Percentiles rank a stretch among this genome's conserved stretches.
Evolutionary conservation across 2,329 filamentous ascomycete species (phyloP).

Genomic region (Akanthomyces lecanii): DNA sequence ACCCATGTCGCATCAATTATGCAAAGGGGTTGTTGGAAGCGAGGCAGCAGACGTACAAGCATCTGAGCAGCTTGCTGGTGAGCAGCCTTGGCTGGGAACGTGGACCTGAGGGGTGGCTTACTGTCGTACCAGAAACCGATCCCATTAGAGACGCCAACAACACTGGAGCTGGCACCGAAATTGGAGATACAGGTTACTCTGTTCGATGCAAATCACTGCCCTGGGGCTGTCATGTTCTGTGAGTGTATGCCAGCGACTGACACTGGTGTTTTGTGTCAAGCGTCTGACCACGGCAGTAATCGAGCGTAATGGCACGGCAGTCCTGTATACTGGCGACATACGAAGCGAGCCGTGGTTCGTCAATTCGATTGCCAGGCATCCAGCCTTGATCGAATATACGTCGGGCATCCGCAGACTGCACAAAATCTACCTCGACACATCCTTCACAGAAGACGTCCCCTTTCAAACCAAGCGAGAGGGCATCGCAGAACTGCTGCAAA

Average conservation of each 20-base stretch:
- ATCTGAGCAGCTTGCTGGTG: slow-evolving; percentile 66
- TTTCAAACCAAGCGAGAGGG: slow-evolving; percentile 69
- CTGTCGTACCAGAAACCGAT: slow-evolving; percentile 59
- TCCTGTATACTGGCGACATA: slow-evolving; percentile 87
- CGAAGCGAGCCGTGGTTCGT: slow-evolving; percentile 86
- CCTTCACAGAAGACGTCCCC: slow-evolving; percentile 50
- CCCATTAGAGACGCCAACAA: slow-evolving; percentile 74
- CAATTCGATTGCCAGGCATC: slow-evolving; percentile 65
- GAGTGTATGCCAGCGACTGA: slow-evolving; percentile 24
- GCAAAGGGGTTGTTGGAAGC: slow-evolving; percentile 72
- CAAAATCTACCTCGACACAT: slow-evolving; percentile 86
- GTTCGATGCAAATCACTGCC: slow-evolving; percentile 88
- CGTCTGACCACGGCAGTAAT: slow-evolving; percentile 50
- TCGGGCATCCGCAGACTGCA: slow-evolving; percentile 64
- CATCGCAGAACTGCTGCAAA: slow-evolving; percentile 65
- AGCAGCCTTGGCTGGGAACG: slow-evolving; percentile 13
- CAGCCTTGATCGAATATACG: slow-evolving; percentile 70
- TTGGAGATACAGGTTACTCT: slow-evolving; percentile 74
- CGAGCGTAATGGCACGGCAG: slow-evolving; percentile 65
- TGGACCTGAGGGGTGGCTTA: neutral
- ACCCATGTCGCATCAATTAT: slow-evolving; percentile 76
- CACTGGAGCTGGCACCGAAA: slow-evolving; percentile 67
- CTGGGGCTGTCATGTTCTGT: slow-evolving; percentile 86
- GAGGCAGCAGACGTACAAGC: slow-evolving; percentile 69
- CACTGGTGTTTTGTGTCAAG: too few relatives aligned